Evolutionary conservation across 73 alveolate genomes (phyloP), one percentile per base, ranked within the genome.

Genomic region (Blepharisma japonicum): DNA sequence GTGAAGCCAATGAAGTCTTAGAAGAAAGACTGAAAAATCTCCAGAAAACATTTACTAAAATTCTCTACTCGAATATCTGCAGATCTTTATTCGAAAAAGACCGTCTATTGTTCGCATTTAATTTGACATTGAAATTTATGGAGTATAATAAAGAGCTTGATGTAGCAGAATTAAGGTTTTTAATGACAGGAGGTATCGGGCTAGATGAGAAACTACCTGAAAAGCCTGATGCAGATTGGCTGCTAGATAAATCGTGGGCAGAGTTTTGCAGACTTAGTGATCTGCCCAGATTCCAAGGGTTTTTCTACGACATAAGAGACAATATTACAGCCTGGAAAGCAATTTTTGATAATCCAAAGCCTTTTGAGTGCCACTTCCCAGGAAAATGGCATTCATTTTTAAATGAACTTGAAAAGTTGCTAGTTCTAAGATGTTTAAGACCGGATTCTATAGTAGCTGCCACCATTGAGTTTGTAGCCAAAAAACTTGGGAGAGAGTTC

Each of bases 171-270:
- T 95, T 94, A 84, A 92, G 99, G 81, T 98, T 97, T 93, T 90
- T 98, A 83, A 91, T 98, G 85, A 97, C 99, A 25, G 99, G 99
- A 8, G 99, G 99, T 53, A 91, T 95, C 74, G 94, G 98, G n/a
- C 89, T 97, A 61, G 98, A 92, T 55, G 99, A 89, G 38, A 96
- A 95, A 70, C 95, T 95, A n/a, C 99, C 99, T 6, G 87, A 82
- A 61, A 71, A 87, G 78, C 99, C 99, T 6, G 91, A 86, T 83
- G 95, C 98, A 46, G 91, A 85, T 55, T 98, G 99, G 99, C 85
- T 98, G 46, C 94, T 94, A 5, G 97, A 95, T 78, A 83, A 94
- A 81, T 77, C 93, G 67, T 93, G 97, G 99, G 98, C 96, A 76
- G 98, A 96, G 83, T 45, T 93, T 56, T 68, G 80, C 81, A 86